Base-by-base conservation (phyloP, 2,329 filamentous ascomycete species). In the Ophiostoma himal-ulmi region DNA sequence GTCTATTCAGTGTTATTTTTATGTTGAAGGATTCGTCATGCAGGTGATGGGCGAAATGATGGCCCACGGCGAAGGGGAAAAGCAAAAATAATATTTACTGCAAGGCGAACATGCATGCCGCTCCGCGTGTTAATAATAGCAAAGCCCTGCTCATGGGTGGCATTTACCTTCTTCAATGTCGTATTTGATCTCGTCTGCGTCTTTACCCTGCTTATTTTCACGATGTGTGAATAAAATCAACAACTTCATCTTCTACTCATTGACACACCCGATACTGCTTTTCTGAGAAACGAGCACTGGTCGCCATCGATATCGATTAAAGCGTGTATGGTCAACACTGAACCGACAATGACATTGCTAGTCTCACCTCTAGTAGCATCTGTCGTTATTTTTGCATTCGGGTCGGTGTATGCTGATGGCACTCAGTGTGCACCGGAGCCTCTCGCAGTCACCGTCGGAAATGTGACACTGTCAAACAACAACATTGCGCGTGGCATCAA, bases 401-500 rank as follows among this genome's bases (percentile, higher is more conserved):
- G 26, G 8, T 11, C 52, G 17, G 52, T 26, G 11, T 1, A 13
- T 11, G n/a, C 57, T 60, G 37, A 22, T 36, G 57, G 39, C 37
- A 14, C 54, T 8, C 34, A 57, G 6, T 70, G 69, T 37, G 64
- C 48, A 2, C 65, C 69, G 20, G 22, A 37, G 17, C 69, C 65
- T 10, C 36, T 70, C 4, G 69, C 69, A 30, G 37, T 70, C 22
- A 41, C 69, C 14, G 48, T 70, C 20, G 69, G 64, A 36, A 70
- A 70, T 37, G 65, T 70, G 44, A 67, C 69, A 20, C 52, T 70
- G n/a, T 62, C 69, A 4, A 70, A 70, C 64, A 68, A 62, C 36
- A 44, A 67, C 20, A 26, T 68, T 14, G 69, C 69, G 3, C 64
- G 69, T 17, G 69, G 69, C 14, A 34, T 70, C 8, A 62, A 11